Percentiles rank a stretch among this genome's conserved stretches.
phyloP scores from a whole-genome alignment of 345 rosid genomes.

The Capsella bursapastoris region DNA sequence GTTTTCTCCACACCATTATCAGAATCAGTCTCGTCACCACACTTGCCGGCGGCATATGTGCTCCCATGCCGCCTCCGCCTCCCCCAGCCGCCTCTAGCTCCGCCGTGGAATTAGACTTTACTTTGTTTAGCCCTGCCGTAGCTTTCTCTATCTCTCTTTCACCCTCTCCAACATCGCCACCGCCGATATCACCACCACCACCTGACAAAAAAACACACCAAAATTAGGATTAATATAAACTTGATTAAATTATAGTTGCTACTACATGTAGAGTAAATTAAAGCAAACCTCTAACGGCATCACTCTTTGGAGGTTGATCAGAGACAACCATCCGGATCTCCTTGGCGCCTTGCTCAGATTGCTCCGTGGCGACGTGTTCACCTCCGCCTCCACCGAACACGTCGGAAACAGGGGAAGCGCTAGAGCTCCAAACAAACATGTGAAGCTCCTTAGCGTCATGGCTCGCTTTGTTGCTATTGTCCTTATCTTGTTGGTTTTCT shows the following conservation, averaged over 20 bases:
- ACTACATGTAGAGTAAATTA: background rate
- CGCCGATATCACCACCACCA: slow-evolving; percentile 44
- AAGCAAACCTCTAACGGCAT: slow-evolving; percentile 54
- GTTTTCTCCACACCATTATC: slow-evolving; percentile 98
- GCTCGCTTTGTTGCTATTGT: slow-evolving; percentile 46
- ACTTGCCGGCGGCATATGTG: slow-evolving; percentile 88
- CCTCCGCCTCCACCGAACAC: slow-evolving; percentile 63
- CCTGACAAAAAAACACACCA: slow-evolving; percentile 10
- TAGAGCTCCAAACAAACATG: slow-evolving; percentile 99
- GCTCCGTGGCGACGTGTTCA: slow-evolving; percentile 65
- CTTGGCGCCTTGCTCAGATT: slow-evolving; percentile 82
- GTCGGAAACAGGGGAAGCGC: slow-evolving; percentile 91
- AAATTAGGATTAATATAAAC: background rate
- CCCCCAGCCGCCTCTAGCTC: slow-evolving; percentile 61
- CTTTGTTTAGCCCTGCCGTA: slow-evolving; percentile 54
- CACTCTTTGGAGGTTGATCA: slow-evolving; percentile 75
- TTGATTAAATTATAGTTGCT: background rate
- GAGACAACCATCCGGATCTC: slow-evolving; percentile 90
- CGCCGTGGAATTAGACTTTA: slow-evolving; percentile 62
- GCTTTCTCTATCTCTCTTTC: slow-evolving; percentile 60
- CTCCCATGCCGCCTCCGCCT: slow-evolving; percentile 29
- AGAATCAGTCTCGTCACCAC: slow-evolving; percentile 93
- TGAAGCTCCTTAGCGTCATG: slow-evolving; percentile 91
- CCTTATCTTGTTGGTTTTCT: slow-evolving; percentile 35
- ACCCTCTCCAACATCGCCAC: slow-evolving; percentile 48